Conservation (phyloP, 2,329 filamentous ascomycete genomes). For the Calonectria hongkongensis region DNA sequence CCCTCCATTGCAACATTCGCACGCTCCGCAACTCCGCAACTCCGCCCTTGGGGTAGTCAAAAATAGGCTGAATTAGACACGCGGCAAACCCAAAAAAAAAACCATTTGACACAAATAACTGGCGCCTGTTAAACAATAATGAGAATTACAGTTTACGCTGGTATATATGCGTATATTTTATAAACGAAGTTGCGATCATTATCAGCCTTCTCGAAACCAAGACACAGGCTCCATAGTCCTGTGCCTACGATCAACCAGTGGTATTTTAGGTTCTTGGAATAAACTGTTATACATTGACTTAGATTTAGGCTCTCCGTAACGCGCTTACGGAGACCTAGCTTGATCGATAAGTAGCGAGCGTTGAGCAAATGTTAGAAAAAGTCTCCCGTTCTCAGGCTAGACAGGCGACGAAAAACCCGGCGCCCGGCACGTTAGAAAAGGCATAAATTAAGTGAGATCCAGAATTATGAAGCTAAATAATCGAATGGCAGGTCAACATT, state of each 20-base stretch:
- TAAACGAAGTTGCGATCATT: not conserved
- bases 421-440: not conserved
- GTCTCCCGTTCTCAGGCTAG: not conserved
- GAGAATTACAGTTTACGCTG: no score
- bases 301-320: not conserved
- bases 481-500: not conserved
- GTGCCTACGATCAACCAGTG: not conserved
- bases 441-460: not conserved
- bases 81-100: not conserved
- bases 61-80: not conserved
- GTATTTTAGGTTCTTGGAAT: no score
- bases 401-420: not conserved
- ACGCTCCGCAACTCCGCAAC: slow-evolving; percentile 37
- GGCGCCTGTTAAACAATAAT: not conserved
- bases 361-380: not conserved
- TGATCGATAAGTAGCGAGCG: not conserved
- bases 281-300: no score
- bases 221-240: not conserved
- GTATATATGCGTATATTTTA: not conserved
- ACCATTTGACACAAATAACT: no score
- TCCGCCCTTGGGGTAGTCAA: not conserved
- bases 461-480: not conserved
- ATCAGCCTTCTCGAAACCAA: not conserved
- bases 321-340: no score
- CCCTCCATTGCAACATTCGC: not conserved